Conservation (phyloP, 2,329 filamentous ascomycete genomes). For the Aureobasidium sp. region DNA sequence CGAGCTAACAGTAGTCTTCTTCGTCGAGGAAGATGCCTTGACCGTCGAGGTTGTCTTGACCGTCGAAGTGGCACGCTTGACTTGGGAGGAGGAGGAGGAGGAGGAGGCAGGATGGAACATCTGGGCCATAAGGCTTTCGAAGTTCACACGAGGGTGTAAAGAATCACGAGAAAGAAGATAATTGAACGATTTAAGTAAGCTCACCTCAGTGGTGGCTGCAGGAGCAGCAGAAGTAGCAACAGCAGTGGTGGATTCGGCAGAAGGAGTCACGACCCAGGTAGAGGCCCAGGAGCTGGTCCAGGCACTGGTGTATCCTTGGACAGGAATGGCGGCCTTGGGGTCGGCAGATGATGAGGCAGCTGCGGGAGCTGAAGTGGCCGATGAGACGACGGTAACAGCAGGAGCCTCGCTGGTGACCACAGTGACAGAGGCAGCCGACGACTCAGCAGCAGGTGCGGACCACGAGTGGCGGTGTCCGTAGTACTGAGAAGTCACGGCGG, state of each 20-base stretch:
- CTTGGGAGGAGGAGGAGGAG: background rate
- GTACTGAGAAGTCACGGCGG: background rate
- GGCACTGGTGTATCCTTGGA: background rate
- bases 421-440: background rate
- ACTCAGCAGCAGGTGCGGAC: background rate
- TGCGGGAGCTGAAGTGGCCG: background rate
- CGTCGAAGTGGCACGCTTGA: slow-evolving; percentile 14
- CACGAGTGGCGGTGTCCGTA: slow-evolving; percentile 6
- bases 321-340: background rate
- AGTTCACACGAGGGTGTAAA: slow-evolving; percentile 2
- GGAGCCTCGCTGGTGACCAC: background rate
- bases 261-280: slow-evolving; percentile 4
- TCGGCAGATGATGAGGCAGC: background rate
- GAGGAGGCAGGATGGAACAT: slow-evolving; percentile 6
- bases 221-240: slow-evolving; percentile 11
- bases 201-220: slow-evolving; percentile 6
- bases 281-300: slow-evolving; percentile 6
- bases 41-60: slow-evolving; percentile 3
- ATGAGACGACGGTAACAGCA: background rate
- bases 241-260: slow-evolving; percentile 6
- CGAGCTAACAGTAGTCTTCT: slow-evolving; percentile 3
- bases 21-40: slow-evolving; percentile 5
- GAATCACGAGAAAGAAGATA: slow-evolving; percentile 10
- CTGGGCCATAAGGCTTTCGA: slow-evolving; percentile 3
- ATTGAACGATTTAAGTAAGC: slow-evolving; percentile 9